Evolutionary conservation across 2,329 filamentous ascomycete genomes (phyloP), one percentile per base, ranked within the genome.

Genomic region (Biscogniauxia mediterranea): DNA sequence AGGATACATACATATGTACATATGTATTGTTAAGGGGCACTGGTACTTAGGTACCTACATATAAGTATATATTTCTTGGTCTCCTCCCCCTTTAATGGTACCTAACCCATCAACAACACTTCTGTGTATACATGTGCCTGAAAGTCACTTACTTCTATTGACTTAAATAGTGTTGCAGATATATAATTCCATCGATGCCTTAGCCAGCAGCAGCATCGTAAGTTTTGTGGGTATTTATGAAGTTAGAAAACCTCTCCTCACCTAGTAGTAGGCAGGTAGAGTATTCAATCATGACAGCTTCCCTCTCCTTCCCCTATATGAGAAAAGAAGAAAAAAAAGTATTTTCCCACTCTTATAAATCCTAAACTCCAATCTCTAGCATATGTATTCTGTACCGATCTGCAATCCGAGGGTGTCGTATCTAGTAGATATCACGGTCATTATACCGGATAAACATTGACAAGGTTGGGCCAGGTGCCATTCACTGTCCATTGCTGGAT

Each of bases 401-500:
- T n/a, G 38, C 11, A 46, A 17, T 46, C 3, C 17, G 13, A 6
- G 13, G 38, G 38, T 7, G 11, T 15, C 13, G 38, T n/a, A 46
- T 15, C 38, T n/a, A n/a, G 38, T 46, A 7, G 11, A 46, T 46
- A 2, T n/a, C 38, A 17, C 11, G 17, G 38, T 11, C 38, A 17
- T 11, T 42, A 55, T n/a, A 42, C 54, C 20, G 54, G 54, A 42
- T 55, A 55, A 21, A 55, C 32, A 55, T 55, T 42, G 54, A 42
- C 54, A 28, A 55, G 17, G 13, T 21, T 38, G 20, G 54, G 54
- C 54, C 54, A 55, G 6, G 54, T 38, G 38, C 32, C 54, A 42
- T 38, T 38, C 7, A 26, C 17, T 6, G 25, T 55, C 54, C 54
- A 55, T 21, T 32, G 25, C 32, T 55, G 54, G 17, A 55, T 38